These are phyloP conservation scores for Pholiota adiposa DNA, from an alignment of 1,284 basidiomycete genomes.

Conservation along the genomic window DNA sequence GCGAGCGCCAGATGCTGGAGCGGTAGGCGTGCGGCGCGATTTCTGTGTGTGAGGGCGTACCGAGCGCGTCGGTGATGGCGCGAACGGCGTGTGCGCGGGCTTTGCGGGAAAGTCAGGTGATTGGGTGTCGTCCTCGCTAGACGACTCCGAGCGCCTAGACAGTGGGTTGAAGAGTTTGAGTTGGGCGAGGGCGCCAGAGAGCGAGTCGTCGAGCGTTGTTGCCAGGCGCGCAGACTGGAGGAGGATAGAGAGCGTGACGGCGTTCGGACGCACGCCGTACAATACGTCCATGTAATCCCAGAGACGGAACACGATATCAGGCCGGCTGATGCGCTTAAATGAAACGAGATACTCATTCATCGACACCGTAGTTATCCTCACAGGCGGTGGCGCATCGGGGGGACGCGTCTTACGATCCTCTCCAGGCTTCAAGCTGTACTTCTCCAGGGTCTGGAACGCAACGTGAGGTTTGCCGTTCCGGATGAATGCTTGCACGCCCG, in stretches of 20 bases:
- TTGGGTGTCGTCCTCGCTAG: neutral
- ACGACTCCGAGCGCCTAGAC: neutral
- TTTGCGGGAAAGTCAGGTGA: neutral
- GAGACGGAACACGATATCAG: slow-evolving; percentile 61
- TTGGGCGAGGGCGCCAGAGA: slow-evolving; percentile 39
- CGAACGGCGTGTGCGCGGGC: neutral
- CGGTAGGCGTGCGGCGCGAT: slow-evolving; percentile 26
- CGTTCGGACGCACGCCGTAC: slow-evolving; percentile 59
- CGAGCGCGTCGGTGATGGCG: slow-evolving; percentile 19
- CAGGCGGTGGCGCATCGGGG: slow-evolving; percentile 20
- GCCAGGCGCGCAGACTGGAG: slow-evolving; percentile 62
- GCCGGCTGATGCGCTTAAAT: slow-evolving; percentile 52
- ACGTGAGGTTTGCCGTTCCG: slow-evolving; percentile 44
- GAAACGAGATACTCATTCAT: slow-evolving; percentile 61
- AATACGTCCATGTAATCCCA: slow-evolving; percentile 62
- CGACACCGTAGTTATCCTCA: slow-evolving; percentile 38
- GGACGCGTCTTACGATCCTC: neutral
- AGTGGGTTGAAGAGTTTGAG: slow-evolving; percentile 28
- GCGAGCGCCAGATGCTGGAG: slow-evolving; percentile 51
- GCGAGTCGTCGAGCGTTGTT: slow-evolving; percentile 50
- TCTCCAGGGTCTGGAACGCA: slow-evolving; percentile 55
- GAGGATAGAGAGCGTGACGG: slow-evolving; percentile 58
- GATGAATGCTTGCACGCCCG: slow-evolving; percentile 56
- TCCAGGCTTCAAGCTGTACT: slow-evolving; percentile 32
- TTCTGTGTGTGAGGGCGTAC: neutral